A percentile compares a stretch with the other conserved stretches of the same genome.
phyloP scores from a whole-genome alignment of 2,329 filamentous ascomycete species.

The Nemania sp. region DNA sequence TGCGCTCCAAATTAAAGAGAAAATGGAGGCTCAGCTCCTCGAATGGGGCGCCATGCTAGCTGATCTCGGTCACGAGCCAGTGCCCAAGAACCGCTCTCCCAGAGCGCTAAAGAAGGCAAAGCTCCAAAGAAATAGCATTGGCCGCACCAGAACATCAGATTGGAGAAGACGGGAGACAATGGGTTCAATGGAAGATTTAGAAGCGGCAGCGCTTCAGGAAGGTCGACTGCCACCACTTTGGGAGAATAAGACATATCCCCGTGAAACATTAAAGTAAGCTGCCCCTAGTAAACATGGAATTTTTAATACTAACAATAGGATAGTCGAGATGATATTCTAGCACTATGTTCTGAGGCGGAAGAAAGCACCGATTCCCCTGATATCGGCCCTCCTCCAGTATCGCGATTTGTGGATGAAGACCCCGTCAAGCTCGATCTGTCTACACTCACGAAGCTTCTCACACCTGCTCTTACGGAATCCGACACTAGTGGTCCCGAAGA shows the following conservation, averaged over 20 bases:
- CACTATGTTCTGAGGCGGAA: conserved; percentile 63
- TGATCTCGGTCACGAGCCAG: conserved; percentile 71
- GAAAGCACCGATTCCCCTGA: conserved; percentile 73
- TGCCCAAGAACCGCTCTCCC: conserved; percentile 61
- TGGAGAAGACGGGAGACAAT: conserved; percentile 67
- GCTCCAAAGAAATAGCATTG: conserved; percentile 56
- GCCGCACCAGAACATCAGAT: conserved; percentile 62
- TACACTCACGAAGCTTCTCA: conserved; percentile 39
- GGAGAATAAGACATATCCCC: conserved; percentile 76
- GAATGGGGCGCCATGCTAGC: conserved; percentile 77
- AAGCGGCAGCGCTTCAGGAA: conserved; percentile 63
- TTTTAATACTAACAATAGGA: conserved; percentile 41
- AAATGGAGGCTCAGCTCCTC: conserved; percentile 77
- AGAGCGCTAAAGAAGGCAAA: conserved; percentile 57
- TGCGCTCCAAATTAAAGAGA: conserved; percentile 75
- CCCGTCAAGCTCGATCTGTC: conserved; percentile 66
- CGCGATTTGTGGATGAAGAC: conserved; percentile 68
- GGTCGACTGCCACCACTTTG: conserved; percentile 73
- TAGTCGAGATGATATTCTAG: conserved; percentile 73
- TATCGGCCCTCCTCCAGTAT: conserved; percentile 72
- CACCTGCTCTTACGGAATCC: conserved; percentile 31
- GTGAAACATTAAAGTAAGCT: conserved; percentile 73
- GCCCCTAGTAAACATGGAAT: not conserved
- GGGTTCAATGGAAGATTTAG: conserved; percentile 57
- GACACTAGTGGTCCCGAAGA: conserved; percentile 26